These are phyloP conservation scores for Aspergillus pseudonomiae DNA, from an alignment of 2,329 filamentous ascomycete genomes.

Conservation along the genomic window DNA sequence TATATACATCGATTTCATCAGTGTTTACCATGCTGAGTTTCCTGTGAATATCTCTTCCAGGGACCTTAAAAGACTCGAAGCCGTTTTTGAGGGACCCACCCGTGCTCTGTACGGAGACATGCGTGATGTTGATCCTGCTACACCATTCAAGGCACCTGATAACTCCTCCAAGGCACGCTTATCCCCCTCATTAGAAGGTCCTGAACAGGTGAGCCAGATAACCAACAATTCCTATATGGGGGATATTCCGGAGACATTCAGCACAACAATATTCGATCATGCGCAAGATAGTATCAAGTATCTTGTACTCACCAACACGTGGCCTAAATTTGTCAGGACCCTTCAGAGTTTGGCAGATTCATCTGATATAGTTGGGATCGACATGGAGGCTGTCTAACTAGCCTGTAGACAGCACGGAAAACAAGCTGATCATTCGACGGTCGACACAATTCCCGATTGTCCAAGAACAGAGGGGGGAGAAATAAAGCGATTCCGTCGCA, in stretches of 20 bases:
- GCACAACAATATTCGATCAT: conserved; percentile 58
- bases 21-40: conserved; percentile 64
- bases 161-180: conserved; percentile 25
- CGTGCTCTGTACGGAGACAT: conserved; percentile 43
- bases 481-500: no score
- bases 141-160: conserved; percentile 33
- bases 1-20: conserved; percentile 66
- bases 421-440: no score
- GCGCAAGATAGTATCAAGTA: conserved; percentile 66
- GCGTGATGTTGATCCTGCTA: conserved; percentile 45
- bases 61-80: conserved; percentile 59
- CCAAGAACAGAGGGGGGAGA: no score
- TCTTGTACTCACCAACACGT: conserved; percentile 69
- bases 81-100: conserved; percentile 61
- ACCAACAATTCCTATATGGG: conserved; percentile 16
- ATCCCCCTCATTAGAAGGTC: conserved; percentile 25
- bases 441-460: no score
- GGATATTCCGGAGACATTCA: conserved; percentile 51
- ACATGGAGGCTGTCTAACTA: no score
- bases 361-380: no score
- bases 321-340: conserved; percentile 51
- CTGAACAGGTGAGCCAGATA: conserved; percentile 29
- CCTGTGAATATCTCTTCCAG: conserved; percentile 67
- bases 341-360: neutral
- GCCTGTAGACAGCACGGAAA: no score